Evolutionary conservation across 176 grass and related monocot species (phyloP).

Genomic region (Triticum urartu): DNA sequence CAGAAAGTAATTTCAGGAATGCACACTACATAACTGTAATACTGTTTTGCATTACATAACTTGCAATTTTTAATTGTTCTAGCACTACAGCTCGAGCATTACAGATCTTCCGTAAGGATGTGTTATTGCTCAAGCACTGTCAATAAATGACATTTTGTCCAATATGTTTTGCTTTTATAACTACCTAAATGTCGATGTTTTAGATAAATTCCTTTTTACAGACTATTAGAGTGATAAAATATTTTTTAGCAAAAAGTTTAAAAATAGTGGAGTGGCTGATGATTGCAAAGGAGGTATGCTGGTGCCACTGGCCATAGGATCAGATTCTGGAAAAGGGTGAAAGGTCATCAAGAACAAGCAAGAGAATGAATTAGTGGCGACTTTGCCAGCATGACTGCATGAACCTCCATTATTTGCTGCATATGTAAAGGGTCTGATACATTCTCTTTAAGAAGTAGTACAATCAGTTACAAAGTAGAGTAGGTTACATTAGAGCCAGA

Average conservation of each 20-base stretch:
- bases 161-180: too few species aligned
- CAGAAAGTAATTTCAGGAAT: background rate
- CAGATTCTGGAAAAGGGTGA: conserved; percentile 20
- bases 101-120: background rate
- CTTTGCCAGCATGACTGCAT: background rate
- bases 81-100: background rate
- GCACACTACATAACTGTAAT: background rate
- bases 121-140: too few species aligned
- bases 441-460: too few species aligned
- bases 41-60: background rate
- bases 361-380: conserved; percentile 47
- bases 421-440: too few species aligned
- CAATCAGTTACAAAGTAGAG: too few species aligned
- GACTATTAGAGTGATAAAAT: too few species aligned
- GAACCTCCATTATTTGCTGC: background rate
- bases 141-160: too few species aligned
- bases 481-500: too few species aligned
- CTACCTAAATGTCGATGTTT: too few species aligned
- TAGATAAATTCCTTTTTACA: too few species aligned
- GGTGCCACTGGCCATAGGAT: conserved; percentile 51
- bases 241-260: accelerated
- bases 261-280: too few species aligned
- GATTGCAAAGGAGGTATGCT: conserved; percentile 14
- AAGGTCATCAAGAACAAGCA: conserved; percentile 68
- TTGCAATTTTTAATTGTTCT: too few species aligned